Percentiles rank a stretch among this genome's conserved stretches.
These are phyloP conservation scores for Suillus variegatus DNA, from an alignment of 768 basidiomycete genomes.

Conservation along the genomic window DNA sequence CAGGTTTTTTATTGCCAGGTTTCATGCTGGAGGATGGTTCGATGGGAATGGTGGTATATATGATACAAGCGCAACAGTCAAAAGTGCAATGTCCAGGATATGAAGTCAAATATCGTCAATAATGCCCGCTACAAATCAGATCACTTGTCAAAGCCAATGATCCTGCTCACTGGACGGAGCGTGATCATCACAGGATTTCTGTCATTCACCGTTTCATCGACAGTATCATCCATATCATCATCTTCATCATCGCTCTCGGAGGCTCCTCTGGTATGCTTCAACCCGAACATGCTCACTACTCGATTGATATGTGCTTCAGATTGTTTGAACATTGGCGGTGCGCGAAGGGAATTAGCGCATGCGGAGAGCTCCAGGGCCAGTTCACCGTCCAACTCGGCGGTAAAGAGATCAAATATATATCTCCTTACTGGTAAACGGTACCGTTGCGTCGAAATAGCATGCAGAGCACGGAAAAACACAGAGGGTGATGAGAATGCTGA, in stretches of 20 bases:
- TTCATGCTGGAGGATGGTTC: too few species aligned
- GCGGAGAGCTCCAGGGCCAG: conserved; percentile 56
- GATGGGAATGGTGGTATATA: conserved; percentile 6
- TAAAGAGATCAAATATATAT: conserved; percentile 93
- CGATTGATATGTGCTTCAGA: conserved; percentile 42
- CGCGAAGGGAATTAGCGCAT: conserved; percentile 51
- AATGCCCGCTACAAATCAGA: too few species aligned
- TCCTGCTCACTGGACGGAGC: conserved; percentile 57
- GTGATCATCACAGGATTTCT: conserved; percentile 57
- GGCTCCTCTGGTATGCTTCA: conserved; percentile 48
- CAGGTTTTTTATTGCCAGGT: too few species aligned
- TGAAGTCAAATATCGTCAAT: conserved; percentile 5
- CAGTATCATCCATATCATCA: conserved; percentile 50
- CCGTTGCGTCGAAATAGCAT: conserved; percentile 84
- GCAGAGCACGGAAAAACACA: conserved; percentile 83
- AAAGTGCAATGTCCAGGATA: conserved; percentile 2
- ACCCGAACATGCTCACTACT: conserved; percentile 65
- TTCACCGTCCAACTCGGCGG: conserved; percentile 70
- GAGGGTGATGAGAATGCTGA: conserved; percentile 74
- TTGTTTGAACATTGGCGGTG: conserved; percentile 44
- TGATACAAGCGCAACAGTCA: conserved; percentile 4
- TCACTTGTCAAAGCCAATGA: conserved; percentile 54
- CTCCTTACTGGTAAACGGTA: conserved; percentile 91
- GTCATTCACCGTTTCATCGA: conserved; percentile 38
- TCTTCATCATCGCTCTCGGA: conserved; percentile 64